Percentiles rank a stretch among this genome's conserved stretches.
phyloP scores from a whole-genome alignment of 2,329 filamentous ascomycete species.

The Stemphylium beticola region DNA sequence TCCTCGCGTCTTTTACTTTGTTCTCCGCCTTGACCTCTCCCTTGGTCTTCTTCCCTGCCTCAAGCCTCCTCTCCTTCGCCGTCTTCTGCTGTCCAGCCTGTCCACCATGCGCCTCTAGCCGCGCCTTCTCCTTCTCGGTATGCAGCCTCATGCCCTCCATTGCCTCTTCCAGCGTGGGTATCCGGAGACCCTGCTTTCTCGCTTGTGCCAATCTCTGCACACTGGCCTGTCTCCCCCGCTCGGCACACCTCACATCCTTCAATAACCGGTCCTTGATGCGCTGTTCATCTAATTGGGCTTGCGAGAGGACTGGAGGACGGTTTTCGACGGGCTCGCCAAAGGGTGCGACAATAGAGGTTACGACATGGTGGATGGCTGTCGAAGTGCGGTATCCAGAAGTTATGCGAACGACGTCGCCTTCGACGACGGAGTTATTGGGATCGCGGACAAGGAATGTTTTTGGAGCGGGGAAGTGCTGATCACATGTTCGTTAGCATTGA shows the following conservation, averaged over 20 bases:
- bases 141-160: conserved; percentile 34
- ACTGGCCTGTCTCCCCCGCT: conserved; percentile 38
- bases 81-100: conserved; percentile 36
- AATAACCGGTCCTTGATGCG: conserved; percentile 61
- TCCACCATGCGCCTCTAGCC: conserved; percentile 31
- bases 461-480: conserved; percentile 68
- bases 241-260: conserved; percentile 63
- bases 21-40: conserved; percentile 32
- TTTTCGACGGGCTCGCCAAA: conserved; percentile 68
- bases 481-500: conserved; percentile 6
- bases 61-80: conserved; percentile 34
- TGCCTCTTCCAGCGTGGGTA: conserved; percentile 43
- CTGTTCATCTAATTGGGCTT: conserved; percentile 65
- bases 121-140: conserved; percentile 26
- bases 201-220: conserved; percentile 37
- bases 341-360: conserved; percentile 76
- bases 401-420: conserved; percentile 78
- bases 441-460: conserved; percentile 77
- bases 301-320: conserved; percentile 69
- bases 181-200: conserved; percentile 31
- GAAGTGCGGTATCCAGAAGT: conserved; percentile 69
- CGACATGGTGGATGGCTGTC: conserved; percentile 73
- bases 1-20: conserved; percentile 29
- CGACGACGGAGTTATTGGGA: conserved; percentile 73
- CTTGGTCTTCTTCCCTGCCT: conserved; percentile 32